phyloP scores from a whole-genome alignment of 129 eudicot species.

The Saussurea involucrata region DNA sequence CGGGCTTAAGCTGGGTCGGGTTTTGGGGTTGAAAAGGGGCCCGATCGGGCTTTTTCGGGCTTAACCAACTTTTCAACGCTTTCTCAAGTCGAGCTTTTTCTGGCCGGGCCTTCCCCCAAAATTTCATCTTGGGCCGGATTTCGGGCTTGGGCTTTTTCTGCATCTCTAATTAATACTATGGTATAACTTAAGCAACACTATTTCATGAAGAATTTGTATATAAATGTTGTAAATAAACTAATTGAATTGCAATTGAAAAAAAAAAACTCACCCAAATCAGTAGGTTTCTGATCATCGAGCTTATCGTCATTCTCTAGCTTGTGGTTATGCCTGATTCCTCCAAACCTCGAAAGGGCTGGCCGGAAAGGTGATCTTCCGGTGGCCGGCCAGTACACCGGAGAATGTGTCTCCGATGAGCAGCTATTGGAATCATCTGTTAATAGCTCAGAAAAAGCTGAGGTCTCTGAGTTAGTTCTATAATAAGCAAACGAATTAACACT shows the following conservation, averaged over 20 bases:
- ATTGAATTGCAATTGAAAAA: neutral
- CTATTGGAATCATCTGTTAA: slow-evolving; percentile 43
- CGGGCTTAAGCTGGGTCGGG: neutral
- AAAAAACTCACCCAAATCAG: slow-evolving; percentile 35
- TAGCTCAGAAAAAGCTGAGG: slow-evolving; percentile 66
- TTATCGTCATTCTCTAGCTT: slow-evolving; percentile 21
- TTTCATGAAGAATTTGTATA: neutral
- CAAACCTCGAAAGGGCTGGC: slow-evolving; percentile 57
- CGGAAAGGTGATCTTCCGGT: slow-evolving; percentile 46
- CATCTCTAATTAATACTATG: neutral
- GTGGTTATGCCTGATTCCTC: slow-evolving; percentile 37
- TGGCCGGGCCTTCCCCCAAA: neutral
- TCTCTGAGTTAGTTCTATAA: slow-evolving; percentile 67
- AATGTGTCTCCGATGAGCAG: slow-evolving; percentile 59
- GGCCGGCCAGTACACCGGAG: slow-evolving; percentile 60
- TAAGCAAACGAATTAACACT: slow-evolving; percentile 53
- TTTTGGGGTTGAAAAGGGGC: no score
- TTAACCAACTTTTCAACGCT: neutral
- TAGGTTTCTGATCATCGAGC: slow-evolving; percentile 27
- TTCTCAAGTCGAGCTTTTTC: no score
- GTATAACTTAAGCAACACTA: neutral
- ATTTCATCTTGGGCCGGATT: no score
- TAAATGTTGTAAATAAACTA: neutral
- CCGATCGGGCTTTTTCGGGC: neutral
- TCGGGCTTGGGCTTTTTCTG: neutral